Conservation (phyloP, 1,284 basidiomycete genomes). For the Leccinum olivaceoglutinosum region DNA sequence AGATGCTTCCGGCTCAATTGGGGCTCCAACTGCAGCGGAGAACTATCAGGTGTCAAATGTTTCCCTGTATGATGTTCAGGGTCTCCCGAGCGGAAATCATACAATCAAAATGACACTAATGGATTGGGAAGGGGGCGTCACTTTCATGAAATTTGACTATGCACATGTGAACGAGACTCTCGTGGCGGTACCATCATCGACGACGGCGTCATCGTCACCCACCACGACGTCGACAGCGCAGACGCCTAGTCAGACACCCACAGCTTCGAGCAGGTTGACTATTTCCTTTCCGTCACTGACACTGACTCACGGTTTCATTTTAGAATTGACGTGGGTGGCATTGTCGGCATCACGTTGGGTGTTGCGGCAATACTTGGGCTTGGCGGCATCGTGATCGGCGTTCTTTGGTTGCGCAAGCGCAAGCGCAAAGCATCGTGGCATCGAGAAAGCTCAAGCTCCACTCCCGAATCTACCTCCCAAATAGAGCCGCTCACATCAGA, state of each 20-base stretch:
- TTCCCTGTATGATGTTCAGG: conserved; percentile 16
- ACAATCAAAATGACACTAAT: conserved; percentile 22
- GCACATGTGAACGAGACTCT: conserved; percentile 23
- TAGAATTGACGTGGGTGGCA: conserved; percentile 14
- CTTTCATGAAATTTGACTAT: conserved; percentile 27
- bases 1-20: conserved; percentile 4
- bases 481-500: conserved; percentile 9
- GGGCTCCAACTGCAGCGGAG: conserved; percentile 9
- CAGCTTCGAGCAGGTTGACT: conserved; percentile 11
- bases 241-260: conserved; percentile 5
- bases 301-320: conserved; percentile 6
- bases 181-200: conserved; percentile 6
- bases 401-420: conserved; percentile 12
- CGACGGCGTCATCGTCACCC: not conserved
- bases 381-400: conserved; percentile 1
- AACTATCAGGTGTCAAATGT: conserved; percentile 21
- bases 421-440: not conserved
- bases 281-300: not conserved
- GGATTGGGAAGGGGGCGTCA: conserved; percentile 15
- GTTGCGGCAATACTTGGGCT: conserved; percentile 9
- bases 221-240: conserved; percentile 8
- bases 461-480: not conserved
- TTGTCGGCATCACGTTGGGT: conserved; percentile 19
- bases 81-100: conserved; percentile 16
- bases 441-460: no score